Base-by-base conservation (phyloP, 73 alveolate genomes). In the Stentor roeselii region DNA sequence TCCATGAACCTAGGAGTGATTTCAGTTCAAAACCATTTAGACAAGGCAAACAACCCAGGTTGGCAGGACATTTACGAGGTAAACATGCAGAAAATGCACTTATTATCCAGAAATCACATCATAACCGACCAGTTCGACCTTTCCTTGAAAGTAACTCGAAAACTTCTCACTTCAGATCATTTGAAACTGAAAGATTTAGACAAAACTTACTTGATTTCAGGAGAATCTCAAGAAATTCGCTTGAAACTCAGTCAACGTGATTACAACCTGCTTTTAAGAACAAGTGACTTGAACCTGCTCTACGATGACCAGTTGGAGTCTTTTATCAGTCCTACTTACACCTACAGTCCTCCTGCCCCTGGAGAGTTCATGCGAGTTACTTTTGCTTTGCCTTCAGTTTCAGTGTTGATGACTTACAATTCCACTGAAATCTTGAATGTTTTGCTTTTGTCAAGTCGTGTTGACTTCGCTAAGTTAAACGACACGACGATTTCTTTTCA, bases 51-150 rank as follows among this genome's bases (percentile, higher is more conserved):
- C n/a, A 67, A 32, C 80, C n/a, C 41, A 67, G 80, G 80, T 0
- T 67, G 80, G 80, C 50, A 27, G 15, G 80, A 67, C 2, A 67
- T 34, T 67, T 67, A 67, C 34, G 80, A 30, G 21, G 34, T 67
- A 67, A n/a, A 67, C 21, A 67, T 67, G 80, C 15, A 67, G 1
- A 32, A 67, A 21, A 34, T 67, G 21, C 21, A 67, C 34, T 27
- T 67, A 27, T 32, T 21, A 21, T 30, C 50, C 37, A 21, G 42
- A 21, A 67, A 36, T 11, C 50, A 67, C n/a, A n/a, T 30, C 2
- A 32, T 67, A 30, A 40, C 80, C 34, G 80, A 67, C 21, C 15
- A 67, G 11, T 67, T 67, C 34, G 80, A 67, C 41, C 14, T 67
- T 27, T 27, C 21, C 21, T 30, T 67, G 15, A 40, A 67, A 40